Percentiles rank a stretch among this genome's conserved stretches.
Evolutionary conservation across 257 asterid species (phyloP).

Genomic region (Euphrasia confusa): DNA sequence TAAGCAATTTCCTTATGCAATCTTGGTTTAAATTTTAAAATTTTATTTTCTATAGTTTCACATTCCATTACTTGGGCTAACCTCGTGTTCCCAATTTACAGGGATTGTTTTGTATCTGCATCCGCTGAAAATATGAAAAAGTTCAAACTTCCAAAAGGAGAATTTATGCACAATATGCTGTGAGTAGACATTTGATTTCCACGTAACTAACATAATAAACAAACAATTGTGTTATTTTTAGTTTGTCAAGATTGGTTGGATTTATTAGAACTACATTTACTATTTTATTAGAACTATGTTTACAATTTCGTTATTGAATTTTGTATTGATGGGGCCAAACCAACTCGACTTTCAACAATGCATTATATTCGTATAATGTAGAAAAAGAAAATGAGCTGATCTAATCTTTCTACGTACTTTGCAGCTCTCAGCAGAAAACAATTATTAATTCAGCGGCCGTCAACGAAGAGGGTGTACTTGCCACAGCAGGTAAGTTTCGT

Average conservation of each 20-base stretch:
- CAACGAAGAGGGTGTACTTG: conserved; percentile 79
- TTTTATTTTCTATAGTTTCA: conserved; percentile 2
- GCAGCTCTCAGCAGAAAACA: conserved; percentile 96
- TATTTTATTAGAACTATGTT: neutral
- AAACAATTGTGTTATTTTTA: no score
- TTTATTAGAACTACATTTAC: neutral
- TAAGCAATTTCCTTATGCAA: conserved; percentile 27
- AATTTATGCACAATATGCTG: conserved; percentile 98
- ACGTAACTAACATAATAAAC: no score
- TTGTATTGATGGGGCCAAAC: no score
- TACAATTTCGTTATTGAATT: neutral
- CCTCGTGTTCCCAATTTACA: conserved; percentile 31
- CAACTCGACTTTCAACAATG: no score
- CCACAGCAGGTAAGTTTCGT: conserved; percentile 77
- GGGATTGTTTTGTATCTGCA: conserved; percentile 92
- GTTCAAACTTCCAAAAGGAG: conserved; percentile 92
- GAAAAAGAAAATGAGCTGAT: conserved; percentile 13
- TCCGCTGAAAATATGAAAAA: conserved; percentile 95
- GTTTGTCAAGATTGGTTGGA: no score
- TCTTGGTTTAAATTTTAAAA: neutral
- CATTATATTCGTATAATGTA: neutral
- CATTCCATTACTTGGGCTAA: conserved; percentile 22
- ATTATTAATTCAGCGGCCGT: conserved; percentile 87
- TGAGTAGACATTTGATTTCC: conserved; percentile 31
- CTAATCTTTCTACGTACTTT: conserved; percentile 5